Evolutionary conservation across 2,329 filamentous ascomycete species (phyloP).

Genomic region (Fusarium staphyleae): DNA sequence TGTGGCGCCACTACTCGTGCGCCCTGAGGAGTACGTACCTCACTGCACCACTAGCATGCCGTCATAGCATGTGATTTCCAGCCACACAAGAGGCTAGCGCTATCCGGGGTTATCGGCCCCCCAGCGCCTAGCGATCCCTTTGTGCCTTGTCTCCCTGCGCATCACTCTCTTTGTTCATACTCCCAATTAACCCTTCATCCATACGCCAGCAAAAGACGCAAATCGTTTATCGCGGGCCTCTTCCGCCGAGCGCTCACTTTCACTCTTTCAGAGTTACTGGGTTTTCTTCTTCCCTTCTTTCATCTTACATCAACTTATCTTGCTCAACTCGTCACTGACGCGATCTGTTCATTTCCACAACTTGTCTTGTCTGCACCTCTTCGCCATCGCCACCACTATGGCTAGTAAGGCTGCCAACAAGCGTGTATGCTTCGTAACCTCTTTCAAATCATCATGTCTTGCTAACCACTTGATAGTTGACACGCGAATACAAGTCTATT

Average conservation of each 20-base stretch:
- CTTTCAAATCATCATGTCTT: not conserved
- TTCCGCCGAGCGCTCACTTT: constrained; percentile 1
- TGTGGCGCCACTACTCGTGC: too few relatives aligned
- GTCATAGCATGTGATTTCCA: constrained; percentile 28
- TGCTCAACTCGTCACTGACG: constrained; percentile 24
- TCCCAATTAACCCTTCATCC: constrained; percentile 16
- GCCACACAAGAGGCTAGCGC: constrained; percentile 20
- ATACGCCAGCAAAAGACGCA: constrained; percentile 12
- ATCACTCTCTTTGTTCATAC: constrained; percentile 26
- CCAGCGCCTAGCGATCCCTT: constrained; percentile 13
- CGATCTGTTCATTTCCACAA: constrained; percentile 38
- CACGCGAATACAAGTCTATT: constrained; percentile 69
- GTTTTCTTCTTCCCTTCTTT: constrained; percentile 8
- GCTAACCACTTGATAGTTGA: constrained; percentile 55
- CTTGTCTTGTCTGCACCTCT: constrained; percentile 4
- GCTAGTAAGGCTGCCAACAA: constrained; percentile 77
- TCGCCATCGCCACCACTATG: constrained; percentile 54
- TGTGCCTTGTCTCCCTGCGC: constrained; percentile 17
- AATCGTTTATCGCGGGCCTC: constrained; percentile 13
- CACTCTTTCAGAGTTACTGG: not conserved
- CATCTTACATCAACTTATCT: not conserved
- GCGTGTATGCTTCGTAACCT: constrained; percentile 59
- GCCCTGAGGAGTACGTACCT: too few relatives aligned
- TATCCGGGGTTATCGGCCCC: constrained; percentile 22
- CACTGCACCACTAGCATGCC: not conserved